Percentiles rank a stretch among this genome's conserved stretches.
phyloP scores from a whole-genome alignment of 441 rosid genomes.

The Pelargonium cotyledonis region DNA sequence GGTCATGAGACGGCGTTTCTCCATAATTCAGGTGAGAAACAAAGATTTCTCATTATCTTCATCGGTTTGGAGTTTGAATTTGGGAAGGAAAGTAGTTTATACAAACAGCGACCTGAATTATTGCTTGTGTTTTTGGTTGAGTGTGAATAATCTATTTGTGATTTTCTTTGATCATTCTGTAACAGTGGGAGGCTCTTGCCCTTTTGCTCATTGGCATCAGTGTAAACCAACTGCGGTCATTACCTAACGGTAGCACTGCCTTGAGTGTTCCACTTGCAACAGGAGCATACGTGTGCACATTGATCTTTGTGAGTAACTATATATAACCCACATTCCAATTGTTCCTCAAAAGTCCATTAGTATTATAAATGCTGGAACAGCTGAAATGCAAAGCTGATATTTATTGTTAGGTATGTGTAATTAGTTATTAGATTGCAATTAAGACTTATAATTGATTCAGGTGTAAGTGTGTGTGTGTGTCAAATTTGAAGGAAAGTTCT shows the following conservation, averaged over 20 bases:
- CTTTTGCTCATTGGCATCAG: conserved; percentile 91
- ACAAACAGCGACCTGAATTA: neutral
- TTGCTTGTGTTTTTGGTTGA: neutral
- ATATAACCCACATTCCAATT: neutral
- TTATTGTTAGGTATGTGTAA: neutral
- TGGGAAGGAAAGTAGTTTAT: neutral
- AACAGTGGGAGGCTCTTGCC: conserved; percentile 99
- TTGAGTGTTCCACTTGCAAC: conserved; percentile 74
- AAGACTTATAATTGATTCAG: too few relatives aligned
- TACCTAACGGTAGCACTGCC: conserved; percentile 69
- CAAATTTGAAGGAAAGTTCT: neutral
- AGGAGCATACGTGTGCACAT: conserved; percentile 79
- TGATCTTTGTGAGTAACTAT: conserved; percentile 70
- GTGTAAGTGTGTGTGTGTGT: neutral
- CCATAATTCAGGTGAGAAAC: conserved; percentile 67
- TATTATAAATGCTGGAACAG: neutral
- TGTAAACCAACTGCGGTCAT: conserved; percentile 82
- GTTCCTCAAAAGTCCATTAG: neutral
- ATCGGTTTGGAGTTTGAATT: neutral
- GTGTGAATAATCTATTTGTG: conserved; percentile 10
- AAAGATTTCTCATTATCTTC: neutral
- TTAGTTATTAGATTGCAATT: too few relatives aligned
- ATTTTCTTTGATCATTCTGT: conserved; percentile 18
- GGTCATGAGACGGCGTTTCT: conserved; percentile 88
- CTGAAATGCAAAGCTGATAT: neutral